Conservation (phyloP, 495 filamentous ascomycete species). For the Hypoxylon lienhwacheense region DNA sequence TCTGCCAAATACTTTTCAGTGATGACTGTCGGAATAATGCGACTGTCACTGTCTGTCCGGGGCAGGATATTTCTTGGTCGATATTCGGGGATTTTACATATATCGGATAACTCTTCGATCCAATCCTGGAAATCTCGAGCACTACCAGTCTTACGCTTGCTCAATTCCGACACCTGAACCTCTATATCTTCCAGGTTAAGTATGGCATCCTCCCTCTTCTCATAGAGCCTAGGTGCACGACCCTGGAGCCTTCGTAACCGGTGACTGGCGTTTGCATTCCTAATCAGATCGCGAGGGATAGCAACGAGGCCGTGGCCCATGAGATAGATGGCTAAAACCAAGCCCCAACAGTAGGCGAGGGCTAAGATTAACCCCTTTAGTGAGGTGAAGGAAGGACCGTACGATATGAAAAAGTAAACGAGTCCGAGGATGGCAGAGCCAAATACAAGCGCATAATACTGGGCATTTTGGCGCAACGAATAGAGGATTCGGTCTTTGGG, state of each 20-base stretch:
- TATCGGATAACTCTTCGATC: slow-evolving; percentile 87
- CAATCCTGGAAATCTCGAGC: slow-evolving; percentile 83
- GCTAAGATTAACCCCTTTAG: slow-evolving; percentile 90
- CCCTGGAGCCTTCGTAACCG: slow-evolving; percentile 73
- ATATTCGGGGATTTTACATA: slow-evolving; percentile 66
- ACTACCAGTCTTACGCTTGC: slow-evolving; percentile 79
- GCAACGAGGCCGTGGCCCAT: slow-evolving; percentile 97
- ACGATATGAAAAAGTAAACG: slow-evolving; percentile 80
- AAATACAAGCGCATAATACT: slow-evolving; percentile 81
- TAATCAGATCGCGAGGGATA: slow-evolving; percentile 77
- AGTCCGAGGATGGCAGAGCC: slow-evolving; percentile 69
- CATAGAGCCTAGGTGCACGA: slow-evolving; percentile 78
- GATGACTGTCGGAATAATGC: slow-evolving; percentile 73
- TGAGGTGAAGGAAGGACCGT: slow-evolving; percentile 56
- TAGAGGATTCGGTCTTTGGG: slow-evolving; percentile 77
- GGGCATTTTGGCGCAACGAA: slow-evolving; percentile 80
- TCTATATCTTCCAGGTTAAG: slow-evolving; percentile 80
- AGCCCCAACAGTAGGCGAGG: slow-evolving; percentile 88
- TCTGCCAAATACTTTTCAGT: slow-evolving; percentile 93
- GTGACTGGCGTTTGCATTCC: slow-evolving; percentile 71
- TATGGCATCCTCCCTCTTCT: slow-evolving; percentile 83
- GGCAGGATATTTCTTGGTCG: slow-evolving; percentile 51
- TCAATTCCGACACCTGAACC: slow-evolving; percentile 72
- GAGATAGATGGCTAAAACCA: slow-evolving; percentile 87
- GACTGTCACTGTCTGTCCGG: slow-evolving; percentile 40